A percentile compares a stretch with the other conserved stretches of the same genome.
phyloP scores from a whole-genome alignment of 2,329 filamentous ascomycete species.

The Eurotiales sp. region DNA sequence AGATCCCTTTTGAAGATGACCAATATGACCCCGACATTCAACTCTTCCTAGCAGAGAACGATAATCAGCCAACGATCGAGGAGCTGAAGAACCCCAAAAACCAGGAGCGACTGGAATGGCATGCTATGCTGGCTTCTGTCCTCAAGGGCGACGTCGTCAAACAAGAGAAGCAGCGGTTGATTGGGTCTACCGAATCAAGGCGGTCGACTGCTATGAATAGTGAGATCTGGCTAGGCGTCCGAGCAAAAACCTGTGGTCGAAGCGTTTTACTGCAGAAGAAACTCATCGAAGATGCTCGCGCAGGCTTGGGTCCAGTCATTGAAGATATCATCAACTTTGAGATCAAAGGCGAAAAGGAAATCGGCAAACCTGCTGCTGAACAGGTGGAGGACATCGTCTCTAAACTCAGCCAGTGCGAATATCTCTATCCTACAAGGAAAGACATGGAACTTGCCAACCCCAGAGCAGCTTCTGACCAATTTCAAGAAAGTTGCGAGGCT shows the following conservation, averaged over 20 bases:
- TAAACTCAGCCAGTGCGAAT: constrained; percentile 86
- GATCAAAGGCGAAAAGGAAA: constrained; percentile 89
- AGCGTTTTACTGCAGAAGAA: constrained; percentile 80
- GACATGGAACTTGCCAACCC: constrained; percentile 73
- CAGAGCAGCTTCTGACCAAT: constrained; percentile 69
- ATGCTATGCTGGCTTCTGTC: constrained; percentile 94
- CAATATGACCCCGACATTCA: constrained; percentile 87
- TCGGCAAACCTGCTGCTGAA: constrained; percentile 78
- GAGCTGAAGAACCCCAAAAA: constrained; percentile 85
- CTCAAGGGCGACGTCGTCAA: constrained; percentile 94
- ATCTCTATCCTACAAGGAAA: constrained; percentile 75
- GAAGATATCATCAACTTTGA: constrained; percentile 91
- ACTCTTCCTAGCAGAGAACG: constrained; percentile 87
- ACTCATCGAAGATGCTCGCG: constrained; percentile 79
- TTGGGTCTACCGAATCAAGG: constrained; percentile 73
- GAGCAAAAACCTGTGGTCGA: constrained; percentile 78
- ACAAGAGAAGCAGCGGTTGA: constrained; percentile 94
- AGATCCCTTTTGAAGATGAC: constrained; percentile 76
- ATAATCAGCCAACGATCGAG: constrained; percentile 81
- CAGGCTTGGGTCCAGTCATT: constrained; percentile 67
- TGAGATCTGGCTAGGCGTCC: constrained; percentile 84
- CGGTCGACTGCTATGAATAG: constrained; percentile 63
- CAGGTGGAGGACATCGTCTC: constrained; percentile 86
- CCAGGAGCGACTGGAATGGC: constrained; percentile 91
- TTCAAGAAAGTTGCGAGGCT: constrained; percentile 78